Percentiles rank a stretch among this genome's conserved stretches.
These are phyloP conservation scores for Orbilia ellipsospora DNA, from an alignment of 2,329 filamentous ascomycete species.

Conservation along the genomic window DNA sequence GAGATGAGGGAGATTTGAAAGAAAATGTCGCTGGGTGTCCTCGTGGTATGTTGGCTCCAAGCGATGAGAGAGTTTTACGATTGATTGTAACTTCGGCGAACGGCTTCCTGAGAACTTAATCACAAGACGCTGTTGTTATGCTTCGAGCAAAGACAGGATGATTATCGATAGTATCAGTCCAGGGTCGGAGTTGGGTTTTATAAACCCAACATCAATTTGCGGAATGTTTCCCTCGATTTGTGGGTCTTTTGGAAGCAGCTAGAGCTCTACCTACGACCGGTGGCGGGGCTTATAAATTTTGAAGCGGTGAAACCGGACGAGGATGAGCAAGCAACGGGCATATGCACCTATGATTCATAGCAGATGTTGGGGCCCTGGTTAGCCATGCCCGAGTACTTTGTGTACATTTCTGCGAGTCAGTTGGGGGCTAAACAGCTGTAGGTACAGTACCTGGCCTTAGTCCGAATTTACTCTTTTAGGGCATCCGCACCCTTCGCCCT, in stretches of 20 bases:
- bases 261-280: conserved; percentile 4
- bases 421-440: neutral
- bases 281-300: conserved; percentile 39
- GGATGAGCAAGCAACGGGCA: conserved; percentile 2
- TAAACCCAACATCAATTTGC: conserved; percentile 1
- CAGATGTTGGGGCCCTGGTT: neutral
- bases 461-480: neutral
- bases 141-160: neutral
- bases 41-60: conserved; percentile 5
- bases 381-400: too few relatives aligned
- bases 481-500: neutral
- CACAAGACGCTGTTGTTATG: conserved; percentile 28
- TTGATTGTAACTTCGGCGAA: conserved; percentile 3
- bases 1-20: neutral
- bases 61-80: neutral
- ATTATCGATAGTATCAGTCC: neutral
- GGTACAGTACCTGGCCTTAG: neutral
- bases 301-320: conserved; percentile 19
- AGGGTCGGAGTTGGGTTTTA: conserved; percentile 14
- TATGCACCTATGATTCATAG: conserved; percentile 33
- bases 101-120: conserved; percentile 52
- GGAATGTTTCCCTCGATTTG: conserved; percentile 5
- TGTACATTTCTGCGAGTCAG: neutral
- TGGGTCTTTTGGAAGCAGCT: conserved; percentile 1
- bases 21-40: neutral